A percentile compares a stretch with the other conserved stretches of the same genome.
Evolutionary conservation across 257 asterid species (phyloP).

Genomic region (Nemophila menziesii): DNA sequence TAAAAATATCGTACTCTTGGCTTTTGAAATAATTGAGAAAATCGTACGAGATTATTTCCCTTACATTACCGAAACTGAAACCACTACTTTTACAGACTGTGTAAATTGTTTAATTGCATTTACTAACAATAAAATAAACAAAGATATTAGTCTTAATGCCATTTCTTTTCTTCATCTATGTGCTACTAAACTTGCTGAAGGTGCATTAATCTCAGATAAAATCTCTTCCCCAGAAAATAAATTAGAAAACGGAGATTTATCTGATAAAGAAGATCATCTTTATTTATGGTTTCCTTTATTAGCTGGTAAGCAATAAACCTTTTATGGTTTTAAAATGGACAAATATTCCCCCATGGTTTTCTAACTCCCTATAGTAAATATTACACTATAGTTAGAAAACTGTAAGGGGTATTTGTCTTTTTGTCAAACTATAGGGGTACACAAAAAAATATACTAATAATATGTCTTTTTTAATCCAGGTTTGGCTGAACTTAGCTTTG

Average conservation of each 20-base stretch:
- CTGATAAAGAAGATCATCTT: slow-evolving; percentile 76
- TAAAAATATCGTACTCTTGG: slow-evolving; percentile 81
- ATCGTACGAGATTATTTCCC: slow-evolving; percentile 97
- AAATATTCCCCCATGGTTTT: too few relatives aligned
- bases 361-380: too few relatives aligned
- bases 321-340: too few relatives aligned
- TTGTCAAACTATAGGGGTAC: too few relatives aligned
- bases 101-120: slow-evolving; percentile 95
- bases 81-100: slow-evolving; percentile 93
- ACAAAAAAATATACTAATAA: too few relatives aligned
- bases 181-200: slow-evolving; percentile 98
- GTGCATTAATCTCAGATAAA: slow-evolving; percentile 52
- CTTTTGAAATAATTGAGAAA: slow-evolving; percentile 93
- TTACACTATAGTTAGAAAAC: too few relatives aligned
- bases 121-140: slow-evolving; percentile 84
- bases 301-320: slow-evolving; percentile 59
- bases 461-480: too few relatives aligned
- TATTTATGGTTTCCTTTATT: slow-evolving; percentile 95
- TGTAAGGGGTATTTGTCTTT: too few relatives aligned
- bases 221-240: slow-evolving; percentile 55
- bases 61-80: slow-evolving; percentile 92
- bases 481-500: slow-evolving; percentile 93
- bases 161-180: slow-evolving; percentile 89
- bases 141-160: slow-evolving; percentile 94
- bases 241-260: slow-evolving; percentile 47